Conservation (phyloP, 106 monocot species). For the Dendrobium huoshanense region DNA sequence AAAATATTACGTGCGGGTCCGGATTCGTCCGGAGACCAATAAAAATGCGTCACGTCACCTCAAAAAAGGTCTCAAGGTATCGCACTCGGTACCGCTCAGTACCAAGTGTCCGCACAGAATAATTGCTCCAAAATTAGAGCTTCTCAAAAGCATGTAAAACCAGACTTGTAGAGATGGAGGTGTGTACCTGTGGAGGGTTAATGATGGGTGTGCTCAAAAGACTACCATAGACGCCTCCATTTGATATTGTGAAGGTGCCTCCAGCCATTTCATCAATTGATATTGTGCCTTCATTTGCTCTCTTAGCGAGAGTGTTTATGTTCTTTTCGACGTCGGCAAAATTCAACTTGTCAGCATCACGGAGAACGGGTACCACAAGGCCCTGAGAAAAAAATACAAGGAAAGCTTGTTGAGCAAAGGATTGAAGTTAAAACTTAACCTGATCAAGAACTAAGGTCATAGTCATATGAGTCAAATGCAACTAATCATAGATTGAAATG, state of each 20-base stretch:
- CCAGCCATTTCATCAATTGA: slow-evolving; percentile 98
- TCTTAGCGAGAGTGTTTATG: slow-evolving; percentile 67
- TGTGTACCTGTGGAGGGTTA: slow-evolving; percentile 80
- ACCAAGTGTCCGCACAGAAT: no score
- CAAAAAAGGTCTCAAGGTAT: no score
- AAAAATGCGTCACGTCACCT: no score
- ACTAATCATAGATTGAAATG: background rate
- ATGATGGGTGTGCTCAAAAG: slow-evolving; percentile 92
- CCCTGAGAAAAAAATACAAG: slow-evolving; percentile 29
- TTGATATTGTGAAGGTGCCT: slow-evolving; percentile 93
- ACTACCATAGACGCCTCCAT: slow-evolving; percentile 92
- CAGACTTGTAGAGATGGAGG: background rate
- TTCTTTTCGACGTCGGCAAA: slow-evolving; percentile 86
- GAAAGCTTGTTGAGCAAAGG: no score
- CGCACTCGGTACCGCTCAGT: no score
- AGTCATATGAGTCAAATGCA: background rate
- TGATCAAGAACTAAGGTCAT: no score
- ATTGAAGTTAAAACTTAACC: background rate
- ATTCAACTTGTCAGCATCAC: slow-evolving; percentile 77
- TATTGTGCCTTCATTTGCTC: slow-evolving; percentile 67
- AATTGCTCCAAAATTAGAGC: background rate
- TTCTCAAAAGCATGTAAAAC: background rate
- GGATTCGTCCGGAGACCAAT: no score
- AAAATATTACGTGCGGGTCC: no score
- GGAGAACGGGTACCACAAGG: slow-evolving; percentile 89